phyloP scores from a whole-genome alignment of 2,329 filamentous ascomycete genomes.

The Phyllosticta citrichinensis region DNA sequence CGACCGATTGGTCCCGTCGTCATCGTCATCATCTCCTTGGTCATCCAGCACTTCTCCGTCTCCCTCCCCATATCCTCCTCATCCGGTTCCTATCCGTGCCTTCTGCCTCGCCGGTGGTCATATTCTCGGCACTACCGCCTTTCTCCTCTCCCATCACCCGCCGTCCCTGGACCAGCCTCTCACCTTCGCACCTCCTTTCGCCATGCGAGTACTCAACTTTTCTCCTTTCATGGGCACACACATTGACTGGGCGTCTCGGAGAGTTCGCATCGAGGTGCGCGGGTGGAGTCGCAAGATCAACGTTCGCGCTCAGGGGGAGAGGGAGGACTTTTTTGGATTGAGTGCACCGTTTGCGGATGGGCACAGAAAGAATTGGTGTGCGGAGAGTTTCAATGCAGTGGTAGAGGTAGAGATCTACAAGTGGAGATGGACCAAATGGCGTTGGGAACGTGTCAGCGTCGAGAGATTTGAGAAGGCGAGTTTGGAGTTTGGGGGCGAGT shows the following conservation, averaged over 20 bases:
- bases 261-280: slow-evolving; percentile 29
- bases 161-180: not conserved
- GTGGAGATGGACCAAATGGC: not conserved
- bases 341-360: slow-evolving; percentile 38
- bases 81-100: not conserved
- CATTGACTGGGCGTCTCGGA: slow-evolving; percentile 31
- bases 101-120: not conserved
- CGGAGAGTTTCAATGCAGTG: slow-evolving; percentile 37
- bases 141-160: not conserved
- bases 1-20: not conserved
- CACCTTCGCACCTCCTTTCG: slow-evolving; percentile 25
- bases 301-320: slow-evolving; percentile 31
- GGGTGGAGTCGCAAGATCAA: slow-evolving; percentile 32
- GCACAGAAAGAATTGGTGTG: slow-evolving; percentile 34
- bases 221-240: slow-evolving; percentile 34
- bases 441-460: slow-evolving; percentile 28
- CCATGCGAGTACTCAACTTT: slow-evolving; percentile 26
- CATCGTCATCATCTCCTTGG: not conserved
- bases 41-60: not conserved
- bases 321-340: slow-evolving; percentile 36
- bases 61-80: not conserved
- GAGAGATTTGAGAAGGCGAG: slow-evolving; percentile 35
- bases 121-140: not conserved
- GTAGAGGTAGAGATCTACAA: slow-evolving; percentile 31
- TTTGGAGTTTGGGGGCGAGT: slow-evolving; percentile 41